Percentiles rank a stretch among this genome's conserved stretches.
phyloP scores from a whole-genome alignment of 805 yeast species.

The Metschnikowia bowlesiae region DNA sequence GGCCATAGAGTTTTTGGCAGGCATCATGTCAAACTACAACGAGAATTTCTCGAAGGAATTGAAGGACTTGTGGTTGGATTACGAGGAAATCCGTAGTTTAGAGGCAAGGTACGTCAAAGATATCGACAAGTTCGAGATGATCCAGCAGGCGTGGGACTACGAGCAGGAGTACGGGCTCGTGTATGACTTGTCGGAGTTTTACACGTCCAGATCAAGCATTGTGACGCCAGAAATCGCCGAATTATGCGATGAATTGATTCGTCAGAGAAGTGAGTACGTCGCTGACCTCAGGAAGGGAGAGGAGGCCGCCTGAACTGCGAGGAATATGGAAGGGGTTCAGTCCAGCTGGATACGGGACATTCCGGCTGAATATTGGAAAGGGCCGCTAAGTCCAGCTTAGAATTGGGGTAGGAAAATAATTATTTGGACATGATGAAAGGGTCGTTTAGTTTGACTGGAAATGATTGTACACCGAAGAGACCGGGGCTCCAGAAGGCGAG shows the following conservation, averaged over 20 bases:
- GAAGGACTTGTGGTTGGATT: slow-evolving; percentile 75
- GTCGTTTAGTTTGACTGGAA: too few relatives aligned
- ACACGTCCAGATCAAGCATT: slow-evolving; percentile 54
- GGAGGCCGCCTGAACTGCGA: neutral
- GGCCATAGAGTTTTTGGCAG: slow-evolving; percentile 63
- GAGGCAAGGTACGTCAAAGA: slow-evolving; percentile 93
- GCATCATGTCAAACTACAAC: slow-evolving; percentile 63
- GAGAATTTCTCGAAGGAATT: slow-evolving; percentile 58
- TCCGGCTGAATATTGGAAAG: too few relatives aligned
- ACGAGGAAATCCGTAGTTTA: slow-evolving; percentile 73
- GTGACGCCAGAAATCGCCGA: slow-evolving; percentile 66
- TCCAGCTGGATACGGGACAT: too few relatives aligned
- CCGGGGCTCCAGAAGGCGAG: too few relatives aligned
- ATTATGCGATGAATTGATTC: slow-evolving; percentile 52
- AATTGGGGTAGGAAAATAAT: too few relatives aligned
- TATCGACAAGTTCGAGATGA: slow-evolving; percentile 85
- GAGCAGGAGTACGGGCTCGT: slow-evolving; percentile 59
- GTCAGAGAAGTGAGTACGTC: slow-evolving; percentile 16
- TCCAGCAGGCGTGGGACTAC: slow-evolving; percentile 78
- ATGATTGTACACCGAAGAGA: too few relatives aligned
- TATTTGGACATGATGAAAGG: too few relatives aligned
- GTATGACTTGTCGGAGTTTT: slow-evolving; percentile 66
- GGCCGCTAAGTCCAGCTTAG: neutral
- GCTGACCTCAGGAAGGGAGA: slow-evolving; percentile 2
- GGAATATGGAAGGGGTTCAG: too few relatives aligned